These are phyloP conservation scores for Hyaloscypha variabilis DNA, from an alignment of 495 filamentous ascomycete species.

Conservation along the genomic window DNA sequence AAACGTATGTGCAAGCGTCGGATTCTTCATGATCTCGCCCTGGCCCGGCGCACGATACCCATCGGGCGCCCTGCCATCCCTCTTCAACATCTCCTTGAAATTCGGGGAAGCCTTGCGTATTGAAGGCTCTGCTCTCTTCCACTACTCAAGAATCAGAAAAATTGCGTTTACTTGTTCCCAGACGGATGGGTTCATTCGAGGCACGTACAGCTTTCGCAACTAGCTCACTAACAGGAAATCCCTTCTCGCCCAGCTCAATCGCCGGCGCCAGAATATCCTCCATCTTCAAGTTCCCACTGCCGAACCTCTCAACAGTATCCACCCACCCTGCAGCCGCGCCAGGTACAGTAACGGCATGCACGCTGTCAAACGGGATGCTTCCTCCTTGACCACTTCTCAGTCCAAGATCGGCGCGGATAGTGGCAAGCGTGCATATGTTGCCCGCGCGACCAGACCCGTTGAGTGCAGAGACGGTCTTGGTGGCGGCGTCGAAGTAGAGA, in stretches of 20 bases:
- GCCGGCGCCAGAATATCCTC: slow-evolving; percentile 79
- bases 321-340: slow-evolving; percentile 93
- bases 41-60: slow-evolving; percentile 69
- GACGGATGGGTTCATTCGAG: neutral
- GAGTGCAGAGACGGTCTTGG: slow-evolving; percentile 74
- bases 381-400: slow-evolving; percentile 59
- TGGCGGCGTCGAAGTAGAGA: slow-evolving; percentile 83
- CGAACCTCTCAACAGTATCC: slow-evolving; percentile 83
- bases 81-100: slow-evolving; percentile 80
- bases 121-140: slow-evolving; percentile 58
- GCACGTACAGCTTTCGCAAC: neutral
- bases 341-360: slow-evolving; percentile 79
- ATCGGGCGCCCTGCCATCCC: slow-evolving; percentile 53
- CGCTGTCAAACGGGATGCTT: slow-evolving; percentile 72
- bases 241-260: slow-evolving; percentile 49
- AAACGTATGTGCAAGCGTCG: slow-evolving; percentile 80
- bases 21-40: slow-evolving; percentile 89
- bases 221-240: neutral
- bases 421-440: slow-evolving; percentile 64
- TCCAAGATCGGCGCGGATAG: slow-evolving; percentile 67
- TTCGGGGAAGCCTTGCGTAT: slow-evolving; percentile 80
- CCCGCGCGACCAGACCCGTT: slow-evolving; percentile 88
- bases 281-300: slow-evolving; percentile 78
- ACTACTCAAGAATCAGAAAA: slow-evolving; percentile 47
- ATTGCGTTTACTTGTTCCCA: neutral